These are phyloP conservation scores for Croton laevigatus DNA, from an alignment of 441 rosid species.

Conservation along the genomic window DNA sequence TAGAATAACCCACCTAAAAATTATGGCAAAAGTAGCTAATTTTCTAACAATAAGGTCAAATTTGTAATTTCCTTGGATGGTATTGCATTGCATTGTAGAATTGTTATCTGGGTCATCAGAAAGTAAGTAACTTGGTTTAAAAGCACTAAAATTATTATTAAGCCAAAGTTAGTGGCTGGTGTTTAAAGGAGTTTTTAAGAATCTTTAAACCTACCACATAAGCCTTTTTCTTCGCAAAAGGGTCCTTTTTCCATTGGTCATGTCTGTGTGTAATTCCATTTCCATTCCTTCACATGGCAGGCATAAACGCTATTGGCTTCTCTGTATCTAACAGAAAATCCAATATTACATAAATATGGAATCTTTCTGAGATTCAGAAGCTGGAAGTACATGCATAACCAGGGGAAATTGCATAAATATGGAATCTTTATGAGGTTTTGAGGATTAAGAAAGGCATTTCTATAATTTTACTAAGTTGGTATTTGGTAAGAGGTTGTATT, in stretches of 20 bases:
- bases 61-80: not conserved
- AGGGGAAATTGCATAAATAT: not conserved
- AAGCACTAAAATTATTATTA: not conserved
- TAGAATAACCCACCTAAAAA: not conserved
- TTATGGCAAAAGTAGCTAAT: not conserved
- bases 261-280: not conserved
- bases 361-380: not conserved
- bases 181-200: not conserved
- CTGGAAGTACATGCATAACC: not conserved
- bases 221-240: constrained; percentile 2
- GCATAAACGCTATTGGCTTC: not conserved
- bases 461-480: too few species aligned
- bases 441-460: too few species aligned
- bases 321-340: constrained; percentile 6
- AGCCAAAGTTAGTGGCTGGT: not conserved
- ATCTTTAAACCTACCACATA: not conserved
- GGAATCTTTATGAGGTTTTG: not conserved
- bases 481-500: too few species aligned
- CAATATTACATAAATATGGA: constrained; percentile 4
- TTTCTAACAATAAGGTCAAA: not conserved
- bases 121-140: not conserved
- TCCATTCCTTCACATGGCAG: constrained; percentile 23
- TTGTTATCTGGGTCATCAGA: not conserved
- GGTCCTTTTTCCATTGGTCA: constrained; percentile 4
- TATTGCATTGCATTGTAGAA: constrained; percentile 1